phyloP scores from a whole-genome alignment of 2,329 filamentous ascomycete species.

The Mycocentrospora acerina region DNA sequence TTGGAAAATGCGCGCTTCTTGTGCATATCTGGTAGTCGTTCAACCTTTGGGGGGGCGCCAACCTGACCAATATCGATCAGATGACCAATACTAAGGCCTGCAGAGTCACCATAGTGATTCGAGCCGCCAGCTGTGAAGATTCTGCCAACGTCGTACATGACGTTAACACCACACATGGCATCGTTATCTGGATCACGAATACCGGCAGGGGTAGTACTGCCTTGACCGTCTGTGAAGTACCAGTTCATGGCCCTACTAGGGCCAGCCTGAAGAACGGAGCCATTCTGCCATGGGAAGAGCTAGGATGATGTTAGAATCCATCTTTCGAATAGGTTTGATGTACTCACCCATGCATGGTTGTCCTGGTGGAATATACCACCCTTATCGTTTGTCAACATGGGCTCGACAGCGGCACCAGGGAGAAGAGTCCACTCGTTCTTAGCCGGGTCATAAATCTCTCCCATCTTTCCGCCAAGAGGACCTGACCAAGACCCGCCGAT shows the following conservation, averaged over 20 bases:
- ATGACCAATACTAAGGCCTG: conserved; percentile 12
- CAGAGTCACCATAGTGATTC: conserved; percentile 12
- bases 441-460: conserved; percentile 17
- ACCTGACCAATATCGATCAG: conserved; percentile 20
- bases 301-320: no score
- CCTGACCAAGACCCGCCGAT: conserved; percentile 23
- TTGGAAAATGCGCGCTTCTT: conserved; percentile 20
- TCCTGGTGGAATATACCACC: conserved; percentile 17
- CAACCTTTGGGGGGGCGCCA: conserved; percentile 11
- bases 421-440: conserved; percentile 16
- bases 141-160: conserved; percentile 47
- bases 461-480: conserved; percentile 11
- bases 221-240: conserved; percentile 51
- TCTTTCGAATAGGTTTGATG: no score
- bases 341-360: conserved; percentile 28
- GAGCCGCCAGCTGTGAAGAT: conserved; percentile 38
- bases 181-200: conserved; percentile 41
- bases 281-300: conserved; percentile 20
- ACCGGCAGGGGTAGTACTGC: conserved; percentile 46
- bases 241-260: conserved; percentile 57
- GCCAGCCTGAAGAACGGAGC: conserved; percentile 54
- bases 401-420: conserved; percentile 16
- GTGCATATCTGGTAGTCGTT: conserved; percentile 14
- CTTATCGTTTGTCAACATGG: conserved; percentile 19
- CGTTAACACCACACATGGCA: conserved; percentile 47